These are phyloP conservation scores for Hyphopichia fennica DNA, from an alignment of 1,139 yeast species.

Conservation along the genomic window DNA sequence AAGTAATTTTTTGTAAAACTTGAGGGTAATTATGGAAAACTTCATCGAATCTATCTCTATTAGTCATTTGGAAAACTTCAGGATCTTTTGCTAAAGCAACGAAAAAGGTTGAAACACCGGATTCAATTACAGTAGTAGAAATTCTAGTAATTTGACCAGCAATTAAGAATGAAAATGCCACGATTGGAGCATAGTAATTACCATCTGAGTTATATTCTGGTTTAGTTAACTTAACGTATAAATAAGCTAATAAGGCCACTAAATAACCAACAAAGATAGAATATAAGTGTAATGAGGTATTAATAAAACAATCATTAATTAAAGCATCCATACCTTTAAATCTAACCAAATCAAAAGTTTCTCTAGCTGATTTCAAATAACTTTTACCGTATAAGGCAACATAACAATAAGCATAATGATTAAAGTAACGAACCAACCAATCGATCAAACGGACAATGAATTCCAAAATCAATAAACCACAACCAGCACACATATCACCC, in stretches of 20 bases:
- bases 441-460: conserved; percentile 65
- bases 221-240: conserved; percentile 69
- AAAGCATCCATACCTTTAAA: conserved; percentile 85
- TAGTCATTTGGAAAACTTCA: conserved; percentile 73
- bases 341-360: conserved; percentile 76
- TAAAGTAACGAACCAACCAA: conserved; percentile 82
- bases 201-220: conserved; percentile 72
- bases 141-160: conserved; percentile 77
- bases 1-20: conserved; percentile 56
- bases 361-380: conserved; percentile 73
- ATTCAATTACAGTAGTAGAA: conserved; percentile 69
- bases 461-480: conserved; percentile 57
- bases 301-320: conserved; percentile 80
- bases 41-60: conserved; percentile 74
- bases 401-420: conserved; percentile 87
- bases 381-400: conserved; percentile 85
- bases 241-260: conserved; percentile 66
- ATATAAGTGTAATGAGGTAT: conserved; percentile 72
- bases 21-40: conserved; percentile 74
- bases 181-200: conserved; percentile 69
- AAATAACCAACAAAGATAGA: conserved; percentile 69
- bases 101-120: conserved; percentile 85
- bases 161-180: conserved; percentile 76
- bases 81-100: conserved; percentile 88
- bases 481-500: conserved; percentile 56